Conservation (phyloP, 2,329 filamentous ascomycete species). For the Colletotrichum sp. region DNA sequence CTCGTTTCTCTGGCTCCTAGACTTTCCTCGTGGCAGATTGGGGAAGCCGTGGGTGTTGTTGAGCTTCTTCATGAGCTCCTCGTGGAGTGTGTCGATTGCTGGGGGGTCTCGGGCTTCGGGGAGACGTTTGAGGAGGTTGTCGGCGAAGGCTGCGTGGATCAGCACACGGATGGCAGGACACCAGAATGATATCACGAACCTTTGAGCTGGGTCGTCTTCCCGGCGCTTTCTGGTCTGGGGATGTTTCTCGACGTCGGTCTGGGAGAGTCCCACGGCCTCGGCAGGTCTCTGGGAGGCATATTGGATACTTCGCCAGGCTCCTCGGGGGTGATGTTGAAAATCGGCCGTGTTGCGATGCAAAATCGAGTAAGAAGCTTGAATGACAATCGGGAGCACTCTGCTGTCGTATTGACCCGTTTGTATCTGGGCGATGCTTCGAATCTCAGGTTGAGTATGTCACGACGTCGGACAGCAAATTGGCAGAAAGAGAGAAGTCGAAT, state of each 20-base stretch:
- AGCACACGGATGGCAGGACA: not conserved
- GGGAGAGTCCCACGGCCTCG: not conserved
- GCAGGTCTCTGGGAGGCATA: not conserved
- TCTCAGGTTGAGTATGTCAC: not conserved
- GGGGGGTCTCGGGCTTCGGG: conserved; percentile 20
- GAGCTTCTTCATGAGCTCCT: conserved; percentile 29
- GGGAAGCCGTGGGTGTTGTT: not conserved
- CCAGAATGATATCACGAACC: not conserved
- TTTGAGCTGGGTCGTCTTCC: not conserved
- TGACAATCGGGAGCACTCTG: not conserved
- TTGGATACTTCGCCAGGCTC: not conserved
- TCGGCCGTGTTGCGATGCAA: not conserved
- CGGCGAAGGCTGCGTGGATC: conserved; percentile 2
- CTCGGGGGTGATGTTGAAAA: accelerated
- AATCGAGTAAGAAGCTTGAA: not conserved
- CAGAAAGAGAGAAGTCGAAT: not conserved
- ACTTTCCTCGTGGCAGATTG: not conserved
- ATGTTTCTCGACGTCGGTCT: not conserved
- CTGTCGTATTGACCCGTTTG: not conserved
- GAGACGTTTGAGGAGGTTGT: conserved; percentile 4
- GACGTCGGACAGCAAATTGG: not conserved
- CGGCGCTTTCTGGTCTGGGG: not conserved
- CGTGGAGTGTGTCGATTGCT: conserved; percentile 28
- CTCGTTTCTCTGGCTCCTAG: conserved; percentile 29
- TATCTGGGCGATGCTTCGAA: not conserved